Evolutionary conservation across 2,329 filamentous ascomycete genomes (phyloP).

Genomic region (Piedraia hortae): DNA sequence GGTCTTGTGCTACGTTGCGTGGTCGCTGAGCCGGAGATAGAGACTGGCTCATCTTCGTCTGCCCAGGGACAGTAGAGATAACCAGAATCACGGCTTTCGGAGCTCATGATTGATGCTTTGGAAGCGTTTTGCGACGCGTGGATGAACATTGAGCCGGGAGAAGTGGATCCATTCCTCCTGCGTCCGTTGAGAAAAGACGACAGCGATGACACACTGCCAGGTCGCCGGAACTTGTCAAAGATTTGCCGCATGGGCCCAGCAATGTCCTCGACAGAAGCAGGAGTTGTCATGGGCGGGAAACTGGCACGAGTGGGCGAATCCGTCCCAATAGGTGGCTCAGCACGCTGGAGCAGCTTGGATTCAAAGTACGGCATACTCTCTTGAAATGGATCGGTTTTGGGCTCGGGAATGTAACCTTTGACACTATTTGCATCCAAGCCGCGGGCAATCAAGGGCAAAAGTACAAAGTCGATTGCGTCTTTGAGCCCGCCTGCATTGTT

Average conservation of each 20-base stretch:
- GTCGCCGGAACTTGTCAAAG: conserved; percentile 81
- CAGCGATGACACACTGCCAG: conserved; percentile 78
- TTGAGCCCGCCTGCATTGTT: conserved; percentile 91
- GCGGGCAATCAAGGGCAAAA: conserved; percentile 58
- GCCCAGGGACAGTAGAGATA: conserved; percentile 98
- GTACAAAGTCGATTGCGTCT: conserved; percentile 85
- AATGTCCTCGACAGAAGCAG: conserved; percentile 35
- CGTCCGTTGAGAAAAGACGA: conserved; percentile 84
- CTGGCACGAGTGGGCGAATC: conserved; percentile 72
- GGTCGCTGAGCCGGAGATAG: conserved; percentile 2
- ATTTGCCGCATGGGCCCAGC: conserved; percentile 56
- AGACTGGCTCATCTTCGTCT: conserved; percentile 50
- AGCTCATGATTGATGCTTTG: conserved; percentile 83
- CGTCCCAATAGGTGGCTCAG: conserved; percentile 45
- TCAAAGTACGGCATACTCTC: conserved; percentile 92
- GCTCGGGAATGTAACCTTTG: conserved; percentile 86
- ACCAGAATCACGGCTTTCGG: conserved; percentile 82
- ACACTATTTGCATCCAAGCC: conserved; percentile 71
- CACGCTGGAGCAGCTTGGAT: conserved; percentile 84
- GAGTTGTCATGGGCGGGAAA: too few relatives aligned
- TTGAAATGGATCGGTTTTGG: conserved; percentile 95
- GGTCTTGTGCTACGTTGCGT: conserved; percentile 23
- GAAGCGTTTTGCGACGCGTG: conserved; percentile 62
- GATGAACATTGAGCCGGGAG: conserved; percentile 50
- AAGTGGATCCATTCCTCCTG: conserved; percentile 77